Evolutionary conservation across 495 filamentous ascomycete genomes (phyloP).

Genomic region (Penicillium verhagenii): DNA sequence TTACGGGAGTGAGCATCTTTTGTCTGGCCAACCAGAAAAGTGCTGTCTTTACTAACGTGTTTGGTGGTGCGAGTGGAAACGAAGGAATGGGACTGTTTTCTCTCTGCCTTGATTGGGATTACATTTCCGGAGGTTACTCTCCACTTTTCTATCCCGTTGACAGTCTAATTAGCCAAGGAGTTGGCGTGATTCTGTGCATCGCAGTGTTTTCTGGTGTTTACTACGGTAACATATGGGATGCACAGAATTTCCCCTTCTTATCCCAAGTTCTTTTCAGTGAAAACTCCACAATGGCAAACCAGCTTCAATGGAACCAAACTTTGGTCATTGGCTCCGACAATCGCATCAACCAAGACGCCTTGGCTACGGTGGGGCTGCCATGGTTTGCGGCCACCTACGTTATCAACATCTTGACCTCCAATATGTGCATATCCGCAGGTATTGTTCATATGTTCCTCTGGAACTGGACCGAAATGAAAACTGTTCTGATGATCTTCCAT

Average conservation of each 20-base stretch:
- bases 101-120: constrained; percentile 1
- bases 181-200: not conserved
- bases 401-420: constrained; percentile 30
- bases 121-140: constrained; percentile 8
- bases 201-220: not conserved
- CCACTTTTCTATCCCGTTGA: not conserved
- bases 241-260: not conserved
- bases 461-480: not conserved
- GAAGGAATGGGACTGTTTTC: constrained; percentile 3
- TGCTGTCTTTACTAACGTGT: not conserved
- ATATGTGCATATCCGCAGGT: constrained; percentile 20
- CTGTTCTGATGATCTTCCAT: not conserved
- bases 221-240: not conserved
- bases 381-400: constrained; percentile 44
- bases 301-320: constrained; percentile 9
- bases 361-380: constrained; percentile 39
- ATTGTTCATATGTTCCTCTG: constrained; percentile 12
- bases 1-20: constrained; percentile 1
- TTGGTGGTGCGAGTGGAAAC: not conserved
- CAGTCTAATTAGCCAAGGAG: constrained; percentile 1
- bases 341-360: constrained; percentile 31
- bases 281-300: not conserved
- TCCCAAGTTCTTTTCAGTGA: constrained; percentile 2
- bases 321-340: constrained; percentile 19
- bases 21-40: constrained; percentile 3